These are phyloP conservation scores for Clonostachys rosea DNA, from an alignment of 2,329 filamentous ascomycete genomes.

Conservation along the genomic window DNA sequence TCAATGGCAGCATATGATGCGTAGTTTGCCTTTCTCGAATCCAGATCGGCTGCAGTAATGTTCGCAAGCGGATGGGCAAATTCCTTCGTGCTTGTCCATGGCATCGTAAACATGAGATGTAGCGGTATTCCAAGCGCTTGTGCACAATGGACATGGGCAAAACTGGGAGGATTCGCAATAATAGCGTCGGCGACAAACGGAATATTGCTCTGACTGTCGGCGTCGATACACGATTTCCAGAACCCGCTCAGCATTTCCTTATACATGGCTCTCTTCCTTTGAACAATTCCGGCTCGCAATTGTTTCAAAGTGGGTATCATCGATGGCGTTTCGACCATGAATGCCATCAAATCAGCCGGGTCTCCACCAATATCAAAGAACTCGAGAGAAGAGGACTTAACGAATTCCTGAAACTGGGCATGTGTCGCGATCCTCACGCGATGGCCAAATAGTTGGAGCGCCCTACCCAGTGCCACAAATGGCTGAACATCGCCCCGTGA, in stretches of 20 bases:
- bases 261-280: slow-evolving; percentile 81
- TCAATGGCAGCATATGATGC: slow-evolving; percentile 96
- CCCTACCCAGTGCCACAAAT: slow-evolving; percentile 94
- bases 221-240: slow-evolving; percentile 20
- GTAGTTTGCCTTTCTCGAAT: slow-evolving; percentile 70
- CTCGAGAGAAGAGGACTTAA: slow-evolving; percentile 88
- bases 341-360: slow-evolving; percentile 87
- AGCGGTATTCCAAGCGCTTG: slow-evolving; percentile 91
- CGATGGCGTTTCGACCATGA: slow-evolving; percentile 90
- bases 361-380: slow-evolving; percentile 88
- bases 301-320: slow-evolving; percentile 84
- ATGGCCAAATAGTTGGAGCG: slow-evolving; percentile 82
- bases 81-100: slow-evolving; percentile 90
- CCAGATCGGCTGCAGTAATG: slow-evolving; percentile 38
- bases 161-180: slow-evolving; percentile 93
- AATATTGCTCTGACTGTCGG: slow-evolving; percentile 40
- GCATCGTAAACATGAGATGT: slow-evolving; percentile 97
- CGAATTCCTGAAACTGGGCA: slow-evolving; percentile 82
- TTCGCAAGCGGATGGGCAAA: slow-evolving; percentile 97
- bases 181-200: slow-evolving; percentile 79
- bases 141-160: slow-evolving; percentile 96
- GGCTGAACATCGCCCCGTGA: slow-evolving; percentile 95
- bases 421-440: slow-evolving; percentile 88
- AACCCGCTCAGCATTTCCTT: slow-evolving; percentile 29
- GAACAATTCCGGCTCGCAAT: slow-evolving; percentile 90